Base-by-base conservation (phyloP, 306 rosid species). In the Morella rubra region DNA sequence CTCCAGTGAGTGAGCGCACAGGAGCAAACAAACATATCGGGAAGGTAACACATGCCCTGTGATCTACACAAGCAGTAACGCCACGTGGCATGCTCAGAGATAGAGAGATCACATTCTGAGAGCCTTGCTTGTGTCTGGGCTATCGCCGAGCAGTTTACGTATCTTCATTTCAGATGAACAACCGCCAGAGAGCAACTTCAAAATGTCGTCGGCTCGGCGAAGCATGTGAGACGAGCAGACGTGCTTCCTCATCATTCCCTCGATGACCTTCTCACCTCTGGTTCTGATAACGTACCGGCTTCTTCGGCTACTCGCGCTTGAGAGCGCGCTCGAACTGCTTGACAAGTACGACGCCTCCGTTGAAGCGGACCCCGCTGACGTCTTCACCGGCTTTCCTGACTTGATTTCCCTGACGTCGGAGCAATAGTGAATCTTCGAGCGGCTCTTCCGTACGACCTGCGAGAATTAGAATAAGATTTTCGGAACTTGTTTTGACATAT, bases 41-140 rank as follows among this genome's bases (percentile, higher is more conserved):
- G 10, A 37, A 58, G 64, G 13, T 22, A 22, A 10, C 64, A 10
- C 40, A 58, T 9, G 20, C 60, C 73, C 56, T 5, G 74, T 62
- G 77, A 46, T 6, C 0, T 16, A 37, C 47, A 16, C 79, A 55
- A 56, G 32, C 71, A 32, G 53, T 18, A 46, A 61, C 19, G 69
- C 44, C 73, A 71, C 70, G 72, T 55, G 78, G 77, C 76, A 47
- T 19, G 59, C 4, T 15, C 14, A 66, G 73, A 45, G 75, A 6
- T 79, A 56, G 69, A 49, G 44, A 74, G 10, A 69, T 85, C 82
- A 95, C 99, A 89, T 88, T 92, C 99, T 81, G 42, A 95, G 96
- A 69, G 99, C 97, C 83, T 92, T 95, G 92, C 99, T 95, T 18
- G 97, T 92, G 84, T 95, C 97, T n/a, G 97, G 99, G 73, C 88